Evolutionary conservation across 768 basidiomycete genomes (phyloP).

Genomic region (Psilocybe cyanescens): DNA sequence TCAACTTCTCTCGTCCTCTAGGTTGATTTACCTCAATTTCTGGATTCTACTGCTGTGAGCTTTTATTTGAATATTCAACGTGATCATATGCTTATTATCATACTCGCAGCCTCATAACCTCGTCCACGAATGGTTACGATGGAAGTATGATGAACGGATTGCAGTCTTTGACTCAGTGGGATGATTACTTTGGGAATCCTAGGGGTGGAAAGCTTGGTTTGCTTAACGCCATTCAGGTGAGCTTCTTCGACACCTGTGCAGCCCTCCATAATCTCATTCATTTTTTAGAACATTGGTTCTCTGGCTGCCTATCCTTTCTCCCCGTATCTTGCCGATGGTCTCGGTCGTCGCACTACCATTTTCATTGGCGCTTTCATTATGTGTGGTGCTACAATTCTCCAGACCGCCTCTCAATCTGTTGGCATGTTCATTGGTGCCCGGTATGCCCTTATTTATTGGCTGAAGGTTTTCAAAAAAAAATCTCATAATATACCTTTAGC

Average conservation of each 20-base stretch:
- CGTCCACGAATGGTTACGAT: constrained; percentile 77
- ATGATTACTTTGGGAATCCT: constrained; percentile 61
- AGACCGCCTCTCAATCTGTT: constrained; percentile 72
- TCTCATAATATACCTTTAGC: constrained; percentile 27
- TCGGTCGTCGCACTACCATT: constrained; percentile 70
- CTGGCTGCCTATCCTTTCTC: constrained; percentile 72
- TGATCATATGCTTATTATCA: neutral
- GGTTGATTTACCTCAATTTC: constrained; percentile 56
- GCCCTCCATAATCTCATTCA: neutral
- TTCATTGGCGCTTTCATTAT: constrained; percentile 75
- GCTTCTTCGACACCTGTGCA: constrained; percentile 13
- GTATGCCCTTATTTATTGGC: constrained; percentile 31
- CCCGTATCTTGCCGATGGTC: constrained; percentile 71
- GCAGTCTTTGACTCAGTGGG: constrained; percentile 70
- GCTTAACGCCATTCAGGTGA: constrained; percentile 75
- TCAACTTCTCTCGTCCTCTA: constrained; percentile 22
- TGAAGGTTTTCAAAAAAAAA: neutral
- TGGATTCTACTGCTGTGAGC: constrained; percentile 73
- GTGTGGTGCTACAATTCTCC: constrained; percentile 67
- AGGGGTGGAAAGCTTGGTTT: constrained; percentile 62
- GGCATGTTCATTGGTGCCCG: constrained; percentile 85
- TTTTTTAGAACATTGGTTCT: constrained; percentile 64
- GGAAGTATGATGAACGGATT: constrained; percentile 84
- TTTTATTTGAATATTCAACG: neutral
- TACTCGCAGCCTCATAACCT: constrained; percentile 63